phyloP scores from a whole-genome alignment of 2,329 filamentous ascomycete genomes.

The Xylariaceae sp. region DNA sequence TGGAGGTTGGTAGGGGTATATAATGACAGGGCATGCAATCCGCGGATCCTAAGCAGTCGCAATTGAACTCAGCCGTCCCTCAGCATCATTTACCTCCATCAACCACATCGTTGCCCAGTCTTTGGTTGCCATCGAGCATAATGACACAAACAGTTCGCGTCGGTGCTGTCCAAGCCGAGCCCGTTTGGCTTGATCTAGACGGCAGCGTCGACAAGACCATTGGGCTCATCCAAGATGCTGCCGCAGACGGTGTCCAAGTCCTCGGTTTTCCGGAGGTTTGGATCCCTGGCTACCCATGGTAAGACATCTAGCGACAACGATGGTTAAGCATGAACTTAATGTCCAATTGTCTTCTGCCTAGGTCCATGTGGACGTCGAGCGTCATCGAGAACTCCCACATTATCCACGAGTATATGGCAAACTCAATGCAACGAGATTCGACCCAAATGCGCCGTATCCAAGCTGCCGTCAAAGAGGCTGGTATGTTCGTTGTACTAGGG shows the following conservation, averaged over 20 bases:
- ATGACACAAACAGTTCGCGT: conserved; percentile 32
- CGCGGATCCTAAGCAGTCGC: too few species aligned
- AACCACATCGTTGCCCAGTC: conserved; percentile 1
- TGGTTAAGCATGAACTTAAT: conserved; percentile 18
- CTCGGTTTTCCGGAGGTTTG: conserved; percentile 53
- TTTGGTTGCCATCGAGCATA: conserved; percentile 2
- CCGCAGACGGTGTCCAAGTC: conserved; percentile 49
- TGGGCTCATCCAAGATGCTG: conserved; percentile 52
- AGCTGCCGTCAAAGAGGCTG: conserved; percentile 37
- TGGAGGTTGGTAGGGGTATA: too few species aligned
- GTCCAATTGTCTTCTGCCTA: conserved; percentile 23
- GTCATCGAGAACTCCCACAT: conserved; percentile 39
- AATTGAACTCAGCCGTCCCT: too few species aligned
- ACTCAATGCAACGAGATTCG: conserved; percentile 35
- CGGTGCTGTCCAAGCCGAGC: conserved; percentile 55
- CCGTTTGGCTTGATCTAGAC: conserved; percentile 56
- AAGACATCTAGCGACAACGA: conserved; percentile 20
- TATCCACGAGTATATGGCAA: conserved; percentile 34
- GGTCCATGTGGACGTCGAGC: conserved; percentile 37
- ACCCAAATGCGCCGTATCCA: conserved; percentile 42
- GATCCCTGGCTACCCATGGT: conserved; percentile 53
- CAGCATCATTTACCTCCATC: conserved; percentile 7
- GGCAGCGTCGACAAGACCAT: conserved; percentile 54
- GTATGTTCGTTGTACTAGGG: conserved; percentile 45
- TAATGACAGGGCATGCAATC: too few species aligned